Base-by-base conservation (phyloP, 345 rosid genomes). In the Citrus cavaleriei region DNA sequence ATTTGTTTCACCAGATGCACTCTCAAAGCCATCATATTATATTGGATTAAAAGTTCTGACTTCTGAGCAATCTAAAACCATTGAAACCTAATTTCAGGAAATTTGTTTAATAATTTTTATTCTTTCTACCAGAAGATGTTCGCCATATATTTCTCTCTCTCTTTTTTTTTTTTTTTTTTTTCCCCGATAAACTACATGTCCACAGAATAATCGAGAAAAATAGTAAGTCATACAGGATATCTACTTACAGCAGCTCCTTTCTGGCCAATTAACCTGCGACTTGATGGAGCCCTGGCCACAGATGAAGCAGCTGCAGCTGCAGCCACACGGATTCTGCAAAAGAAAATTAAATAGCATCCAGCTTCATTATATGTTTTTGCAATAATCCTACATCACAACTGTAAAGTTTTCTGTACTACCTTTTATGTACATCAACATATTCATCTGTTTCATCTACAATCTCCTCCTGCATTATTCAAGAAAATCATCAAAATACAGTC, bases 391-490 rank as follows among this genome's bases (percentile, higher is more conserved):
- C 30, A 18, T 21, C 25, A 69, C 40, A 60, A 68, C 49, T n/a
- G 62, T 40, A 71, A 63, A 51, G 19, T 77, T 57, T 30, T 38
- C 34, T 65, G 35, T 19, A 68, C 7, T 80, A 93, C 96, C 95
- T 93, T 86, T 90, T 95, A 86, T 95, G 99, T 10, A 95, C 99
- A 72, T 95, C 99, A 25, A 95, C 95, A 75, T 87, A 95, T 81
- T 93, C 99, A 90, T 93, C 99, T 25, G 98, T 95, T 85, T 95
- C 99, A 81, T 95, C 99, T 78, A 95, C 97, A 83, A 95, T 95
- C 91, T 95, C 99, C 79, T 95, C 99, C 92, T 95, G 92, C 79
- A 69, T 61, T 37, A 54, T 65, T 35, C 66, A 77, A 37, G 54
- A 74, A 28, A 62, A 70, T 35, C 22, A 73, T 60, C 49, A 78